Percentiles rank a stretch among this genome's conserved stretches.
These are phyloP conservation scores for Neurospora sp. DNA, from an alignment of 495 filamentous ascomycete genomes.

Conservation along the genomic window DNA sequence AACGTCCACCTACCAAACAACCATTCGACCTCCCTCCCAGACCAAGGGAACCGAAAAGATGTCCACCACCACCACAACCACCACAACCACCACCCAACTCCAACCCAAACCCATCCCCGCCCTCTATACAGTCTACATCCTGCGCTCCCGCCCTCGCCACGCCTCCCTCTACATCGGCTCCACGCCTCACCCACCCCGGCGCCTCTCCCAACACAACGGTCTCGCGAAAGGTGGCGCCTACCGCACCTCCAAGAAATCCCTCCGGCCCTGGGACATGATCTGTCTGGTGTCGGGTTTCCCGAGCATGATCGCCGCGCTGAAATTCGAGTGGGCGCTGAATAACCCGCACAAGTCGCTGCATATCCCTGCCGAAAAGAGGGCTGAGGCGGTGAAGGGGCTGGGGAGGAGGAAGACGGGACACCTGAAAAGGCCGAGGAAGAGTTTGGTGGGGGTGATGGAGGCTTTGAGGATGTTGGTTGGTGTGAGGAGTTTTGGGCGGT, in stretches of 20 bases:
- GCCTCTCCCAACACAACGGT: slow-evolving; percentile 87
- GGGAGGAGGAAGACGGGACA: slow-evolving; percentile 29
- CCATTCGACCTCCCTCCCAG: neutral
- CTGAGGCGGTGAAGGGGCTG: slow-evolving; percentile 26
- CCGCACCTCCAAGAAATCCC: slow-evolving; percentile 51
- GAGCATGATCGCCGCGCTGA: slow-evolving; percentile 73
- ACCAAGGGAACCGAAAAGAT: neutral
- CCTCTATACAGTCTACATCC: slow-evolving; percentile 62
- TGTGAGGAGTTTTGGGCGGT: slow-evolving; percentile 62
- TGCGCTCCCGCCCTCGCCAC: slow-evolving; percentile 64
- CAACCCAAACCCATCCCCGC: slow-evolving; percentile 42
- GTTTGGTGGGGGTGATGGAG: slow-evolving; percentile 51
- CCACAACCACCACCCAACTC: neutral
- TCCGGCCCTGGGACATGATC: slow-evolving; percentile 90
- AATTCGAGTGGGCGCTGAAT: slow-evolving; percentile 98
- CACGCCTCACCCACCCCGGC: slow-evolving; percentile 74
- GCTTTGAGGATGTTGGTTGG: slow-evolving; percentile 73
- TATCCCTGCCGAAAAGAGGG: slow-evolving; percentile 48
- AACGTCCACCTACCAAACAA: neutral
- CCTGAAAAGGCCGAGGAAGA: slow-evolving; percentile 44
- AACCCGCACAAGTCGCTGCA: slow-evolving; percentile 69
- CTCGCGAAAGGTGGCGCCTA: slow-evolving; percentile 65
- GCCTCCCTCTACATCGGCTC: slow-evolving; percentile 75
- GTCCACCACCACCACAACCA: neutral
- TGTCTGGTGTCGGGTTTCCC: slow-evolving; percentile 83